Base-by-base conservation (phyloP, 306 rosid genomes). In the Prunus fruticosa region DNA sequence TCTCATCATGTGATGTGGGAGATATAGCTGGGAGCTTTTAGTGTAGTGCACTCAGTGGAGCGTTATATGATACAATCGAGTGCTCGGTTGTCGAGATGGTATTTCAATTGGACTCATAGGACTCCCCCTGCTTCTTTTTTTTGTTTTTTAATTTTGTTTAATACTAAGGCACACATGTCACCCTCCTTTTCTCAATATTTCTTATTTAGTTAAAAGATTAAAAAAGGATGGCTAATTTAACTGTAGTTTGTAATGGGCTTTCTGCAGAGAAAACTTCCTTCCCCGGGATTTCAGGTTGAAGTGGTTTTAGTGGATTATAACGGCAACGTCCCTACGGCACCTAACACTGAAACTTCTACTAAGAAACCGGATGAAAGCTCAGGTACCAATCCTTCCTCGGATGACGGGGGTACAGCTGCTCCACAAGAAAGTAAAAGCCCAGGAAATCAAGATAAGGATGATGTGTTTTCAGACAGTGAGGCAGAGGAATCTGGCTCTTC, bases 211-310 rank as follows among this genome's bases (percentile, higher is more conserved):
- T 22, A 19, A 46, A 12, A n/a, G 2, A 5, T 34, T 34, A 34
- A 34, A 34, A 4, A 41, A 58, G 67, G 64, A 19, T 63, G 43
- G 43, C 75, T 16, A 45, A 65, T 52, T 72, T 49, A 22, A 47
- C 52, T 3, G 12, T 10, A 11, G 16, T 25, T 23, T 78, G 67
- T 62, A 66, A 38, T 83, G 50, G 38, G 52, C 41, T 71, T 76
- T 79, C 68, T 83, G 89, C 84, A 92, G 96, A 93, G 98, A 75
- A 96, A 91, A 84, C 81, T 96, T 75, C 98, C 98, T 76, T 96
- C 98, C 80, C 99, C 98, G 4, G 97, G 99, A 77, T 96, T 96
- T 83, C 84, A 89, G 88, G 91, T 96, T 73, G 99, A 96, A 84
- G 82, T 93, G 76, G 97, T 96, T 82, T 88, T 91, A 6, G 91